phyloP scores from a whole-genome alignment of 2,329 filamentous ascomycete genomes.

The Aspergillus sergii region DNA sequence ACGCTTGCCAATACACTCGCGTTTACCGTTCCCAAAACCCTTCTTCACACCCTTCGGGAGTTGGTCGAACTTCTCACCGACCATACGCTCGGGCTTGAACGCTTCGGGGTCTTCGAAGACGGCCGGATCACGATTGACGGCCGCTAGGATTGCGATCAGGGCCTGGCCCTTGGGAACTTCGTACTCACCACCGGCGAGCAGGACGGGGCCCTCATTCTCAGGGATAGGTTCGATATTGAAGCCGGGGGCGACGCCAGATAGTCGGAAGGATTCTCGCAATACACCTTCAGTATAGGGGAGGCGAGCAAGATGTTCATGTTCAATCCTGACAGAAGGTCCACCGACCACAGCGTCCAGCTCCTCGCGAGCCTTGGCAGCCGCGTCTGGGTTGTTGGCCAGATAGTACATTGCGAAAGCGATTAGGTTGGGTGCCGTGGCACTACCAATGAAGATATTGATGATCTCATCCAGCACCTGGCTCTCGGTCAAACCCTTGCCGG shows the following conservation, averaged over 20 bases:
- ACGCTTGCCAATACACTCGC: slow-evolving; percentile 70
- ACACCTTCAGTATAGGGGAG: slow-evolving; percentile 69
- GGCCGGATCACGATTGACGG: slow-evolving; percentile 63
- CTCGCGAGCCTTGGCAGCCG: slow-evolving; percentile 62
- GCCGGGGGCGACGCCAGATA: slow-evolving; percentile 62
- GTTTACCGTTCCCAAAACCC: slow-evolving; percentile 71
- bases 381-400: slow-evolving; percentile 64
- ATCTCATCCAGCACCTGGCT: slow-evolving; percentile 69
- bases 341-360: slow-evolving; percentile 61
- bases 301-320: slow-evolving; percentile 61
- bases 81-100: slow-evolving; percentile 73
- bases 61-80: slow-evolving; percentile 68
- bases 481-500: slow-evolving; percentile 59
- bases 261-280: slow-evolving; percentile 66
- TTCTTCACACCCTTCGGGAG: slow-evolving; percentile 68
- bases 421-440: slow-evolving; percentile 71
- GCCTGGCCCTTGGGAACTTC: slow-evolving; percentile 54
- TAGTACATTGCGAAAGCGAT: slow-evolving; percentile 68
- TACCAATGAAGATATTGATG: slow-evolving; percentile 65
- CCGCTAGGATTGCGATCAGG: slow-evolving; percentile 56
- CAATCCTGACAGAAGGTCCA: slow-evolving; percentile 18
- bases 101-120: slow-evolving; percentile 66
- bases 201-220: slow-evolving; percentile 41
- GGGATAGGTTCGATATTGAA: slow-evolving; percentile 59
- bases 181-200: slow-evolving; percentile 64